Base-by-base conservation (phyloP, 768 basidiomycete genomes). In the Mycena kentingensis region DNA sequence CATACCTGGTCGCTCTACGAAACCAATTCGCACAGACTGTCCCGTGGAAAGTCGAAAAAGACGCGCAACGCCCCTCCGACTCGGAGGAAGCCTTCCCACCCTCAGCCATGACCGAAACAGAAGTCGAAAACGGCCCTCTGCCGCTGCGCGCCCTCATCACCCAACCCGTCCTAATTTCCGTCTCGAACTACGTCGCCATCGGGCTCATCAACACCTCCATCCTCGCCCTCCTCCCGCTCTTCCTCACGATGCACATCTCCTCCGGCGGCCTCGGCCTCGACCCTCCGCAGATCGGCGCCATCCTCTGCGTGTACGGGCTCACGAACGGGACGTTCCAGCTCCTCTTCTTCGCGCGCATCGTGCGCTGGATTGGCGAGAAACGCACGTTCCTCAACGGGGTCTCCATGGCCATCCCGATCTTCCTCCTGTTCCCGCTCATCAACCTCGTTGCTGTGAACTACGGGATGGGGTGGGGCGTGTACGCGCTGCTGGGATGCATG, bases 231-330 rank as follows among this genome's bases (percentile, higher is more conserved):
- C 83, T 85, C 35, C 89, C 90, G 0, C 65, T 89, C 24, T 90
- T 88, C 68, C 74, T 82, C 43, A 81, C 87, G 16, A 89, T 87
- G 5, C 86, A 90, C 16, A 71, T 84, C 49, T 73, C 75, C 21
- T 72, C 82, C 13, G 89, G 88, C 28, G 89, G 89, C 1, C 77
- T 90, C 15, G 87, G 86, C 4, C 69, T 90, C n/a, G 69, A 78
- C 19, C 87, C 89, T 3, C 70, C 80, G 3, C 67, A 63, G 10
- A 90, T 91, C 28, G 89, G 89, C 4, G 77, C 78, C 29, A 78
- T 88, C 53, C 72, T 89, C 18, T 80, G 84, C 6, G 48, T 72
- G 7, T 83, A 78, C 61, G 89, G 88, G 1, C 61, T 87, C 25
- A 62, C 82, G 48, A 87, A 85, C 57, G 89, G 87, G 5, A 24